Conservation (phyloP, 2,329 filamentous ascomycete genomes). For the Hypoxylon sp. region DNA sequence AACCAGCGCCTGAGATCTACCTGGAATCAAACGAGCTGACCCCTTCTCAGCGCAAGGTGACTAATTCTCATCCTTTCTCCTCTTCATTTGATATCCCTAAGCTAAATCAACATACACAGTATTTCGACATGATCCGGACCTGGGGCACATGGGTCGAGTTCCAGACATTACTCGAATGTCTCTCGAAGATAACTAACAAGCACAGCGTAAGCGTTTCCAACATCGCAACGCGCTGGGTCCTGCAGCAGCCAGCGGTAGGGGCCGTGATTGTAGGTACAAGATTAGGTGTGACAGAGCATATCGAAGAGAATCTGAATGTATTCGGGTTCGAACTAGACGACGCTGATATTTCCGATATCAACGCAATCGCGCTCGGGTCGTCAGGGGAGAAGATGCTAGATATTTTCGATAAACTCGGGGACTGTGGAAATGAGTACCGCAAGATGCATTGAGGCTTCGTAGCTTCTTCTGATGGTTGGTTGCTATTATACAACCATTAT, state of each 20-base stretch:
- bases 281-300: constrained; percentile 51
- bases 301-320: constrained; percentile 50
- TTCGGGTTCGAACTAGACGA: constrained; percentile 50
- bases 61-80: neutral
- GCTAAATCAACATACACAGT: constrained; percentile 40
- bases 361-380: constrained; percentile 46
- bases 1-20: constrained; percentile 55
- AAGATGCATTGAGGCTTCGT: constrained; percentile 44
- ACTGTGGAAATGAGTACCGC: constrained; percentile 56
- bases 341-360: constrained; percentile 48
- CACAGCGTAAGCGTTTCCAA: constrained; percentile 52
- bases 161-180: constrained; percentile 50
- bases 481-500: too few species aligned
- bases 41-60: constrained; percentile 57
- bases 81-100: neutral
- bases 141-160: constrained; percentile 55
- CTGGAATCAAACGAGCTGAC: constrained; percentile 52
- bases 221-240: constrained; percentile 55
- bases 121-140: constrained; percentile 53
- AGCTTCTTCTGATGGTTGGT: too few species aligned
- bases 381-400: constrained; percentile 34
- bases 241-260: constrained; percentile 55
- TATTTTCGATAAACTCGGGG: constrained; percentile 51
- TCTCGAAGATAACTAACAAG: constrained; percentile 48
- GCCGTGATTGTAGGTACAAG: constrained; percentile 56